Evolutionary conservation across 2,329 filamentous ascomycete species (phyloP), one percentile per base, ranked within the genome.

Genomic region (Emergomyces africanus): DNA sequence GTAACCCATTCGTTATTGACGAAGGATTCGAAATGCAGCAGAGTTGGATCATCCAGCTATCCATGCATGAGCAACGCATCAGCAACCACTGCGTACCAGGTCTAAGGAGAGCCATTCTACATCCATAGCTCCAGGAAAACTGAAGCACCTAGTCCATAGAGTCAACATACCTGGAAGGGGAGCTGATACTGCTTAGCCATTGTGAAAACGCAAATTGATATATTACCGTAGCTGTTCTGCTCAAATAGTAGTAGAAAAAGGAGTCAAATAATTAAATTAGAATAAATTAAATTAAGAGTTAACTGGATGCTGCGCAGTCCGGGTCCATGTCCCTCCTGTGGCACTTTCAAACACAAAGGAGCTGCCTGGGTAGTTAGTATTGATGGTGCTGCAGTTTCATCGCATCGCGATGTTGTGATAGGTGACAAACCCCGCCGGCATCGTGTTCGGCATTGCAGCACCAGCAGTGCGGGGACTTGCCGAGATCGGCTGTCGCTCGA

Each of bases 1-100:
- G 71, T 59, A 0, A 78, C 70, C 72, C 77, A 79, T 64, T 77
- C 63, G 57, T 79, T 77, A 59, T 81, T 72, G 58, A 83, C 70
- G 57, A 78, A 77, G 54, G 77, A 81, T 61, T 81, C 76, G 48
- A 75, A 75, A 39, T 78, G 74, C 18, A 79, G 71, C 15, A 83
- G 74, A 30, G 71, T 73, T 2, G 74, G 72, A 66, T 83, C 75
- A 23, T 73, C 69, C 39, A 83, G 72, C 65, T 78, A 23, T 35
- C 1, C 57, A 25, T 46, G 6, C 48, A 59, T n/a, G 60, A 35
- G 30, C 48, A 33, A 50, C 25, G 44, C 5, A 56, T 42, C 30
- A 54, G 51, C 20, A 50, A 30, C 28, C 6, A 15, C 28, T n/a
- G 15, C 28, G 15, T 33, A 50, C 6, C 28, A n/a, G 28, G 18